Percentiles rank a stretch among this genome's conserved stretches.
Conservation (phyloP, 257 asterid species). For the Thymus quinquecostatus region DNA sequence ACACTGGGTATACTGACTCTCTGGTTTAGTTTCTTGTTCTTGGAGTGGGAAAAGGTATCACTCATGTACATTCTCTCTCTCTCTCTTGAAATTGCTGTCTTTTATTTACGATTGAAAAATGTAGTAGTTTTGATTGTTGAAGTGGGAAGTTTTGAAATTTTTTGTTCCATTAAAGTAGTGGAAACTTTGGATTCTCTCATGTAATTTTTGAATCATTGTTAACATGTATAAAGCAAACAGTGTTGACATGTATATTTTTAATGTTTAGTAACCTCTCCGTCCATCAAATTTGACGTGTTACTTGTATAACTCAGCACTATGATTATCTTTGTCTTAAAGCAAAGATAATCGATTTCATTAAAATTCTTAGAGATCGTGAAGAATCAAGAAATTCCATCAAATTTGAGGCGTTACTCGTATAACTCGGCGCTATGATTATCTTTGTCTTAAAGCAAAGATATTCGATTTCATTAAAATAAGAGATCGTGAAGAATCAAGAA, state of each 20-base stretch:
- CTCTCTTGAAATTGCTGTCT: slow-evolving; percentile 12
- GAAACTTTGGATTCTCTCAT: neutral
- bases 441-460: too few species aligned
- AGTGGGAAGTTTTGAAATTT: slow-evolving; percentile 27
- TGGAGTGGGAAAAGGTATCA: neutral
- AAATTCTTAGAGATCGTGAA: too few species aligned
- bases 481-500: too few species aligned
- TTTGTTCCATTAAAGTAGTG: slow-evolving; percentile 5
- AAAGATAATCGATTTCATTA: too few species aligned
- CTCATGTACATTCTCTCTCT: slow-evolving; percentile 34
- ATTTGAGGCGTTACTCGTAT: too few species aligned
- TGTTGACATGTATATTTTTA: neutral
- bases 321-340: too few species aligned
- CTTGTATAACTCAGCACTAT: too few species aligned
- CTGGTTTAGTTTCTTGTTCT: slow-evolving; percentile 46
- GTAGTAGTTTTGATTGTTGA: slow-evolving; percentile 23
- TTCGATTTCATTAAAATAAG: too few species aligned
- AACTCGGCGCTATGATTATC: too few species aligned
- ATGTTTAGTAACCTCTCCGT: too few species aligned
- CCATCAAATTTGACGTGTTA: too few species aligned
- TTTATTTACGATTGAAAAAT: slow-evolving; percentile 15
- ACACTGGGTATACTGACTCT: slow-evolving; percentile 46
- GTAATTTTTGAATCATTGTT: neutral
- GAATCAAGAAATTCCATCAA: too few species aligned
- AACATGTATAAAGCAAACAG: neutral